Evolutionary conservation across 768 basidiomycete species (phyloP), one percentile per base, ranked within the genome.

Genomic region (Vishniacozyma victoriae): DNA sequence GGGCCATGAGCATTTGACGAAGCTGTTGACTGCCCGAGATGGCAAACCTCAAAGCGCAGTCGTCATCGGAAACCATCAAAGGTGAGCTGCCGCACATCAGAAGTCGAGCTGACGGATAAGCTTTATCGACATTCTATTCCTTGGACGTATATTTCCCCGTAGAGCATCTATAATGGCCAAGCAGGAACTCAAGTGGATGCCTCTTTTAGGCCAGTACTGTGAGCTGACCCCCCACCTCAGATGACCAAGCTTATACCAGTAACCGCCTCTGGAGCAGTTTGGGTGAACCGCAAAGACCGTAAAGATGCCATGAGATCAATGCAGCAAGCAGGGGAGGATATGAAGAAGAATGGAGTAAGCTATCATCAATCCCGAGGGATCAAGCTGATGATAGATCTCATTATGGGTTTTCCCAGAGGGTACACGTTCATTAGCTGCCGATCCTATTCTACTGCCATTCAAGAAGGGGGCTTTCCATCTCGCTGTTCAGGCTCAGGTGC

Each of bases 391-490:
- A 29, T 73, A 79, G 52, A 76, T 86, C 18, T 89, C 88, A 14
- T 73, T 97, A 39, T 93, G 88, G 86, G 82, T 99, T 73, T 97
- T 89, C 74, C 89, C 93, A 0, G 95, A 97, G 75, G 95, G 95
- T 24, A 99, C 95, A 11, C 82, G 95, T 22, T 82, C 87, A 36
- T 79, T 79, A 48, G 78, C 78, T 18, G 76, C 82, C 53, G 73
- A 77, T 25, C 79, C 85, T 6, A 78, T 80, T 25, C 73, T 99
- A 68, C 77, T 86, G 4, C 85, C 88, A 2, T 84, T 99, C 77
- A 99, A 99, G 78, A 99, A 96, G 72, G 95, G 95, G 33, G 92
- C 90, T 3, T 97, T 97, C 78, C 91, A 97, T 69, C 79, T 96
- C 41, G 95, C 95, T 23, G 78, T 97, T 20, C 84, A 91, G 72